A percentile compares a stretch with the other conserved stretches of the same genome.
These are phyloP conservation scores for Omphalotus olearius DNA, from an alignment of 1,284 basidiomycete species.

Conservation along the genomic window DNA sequence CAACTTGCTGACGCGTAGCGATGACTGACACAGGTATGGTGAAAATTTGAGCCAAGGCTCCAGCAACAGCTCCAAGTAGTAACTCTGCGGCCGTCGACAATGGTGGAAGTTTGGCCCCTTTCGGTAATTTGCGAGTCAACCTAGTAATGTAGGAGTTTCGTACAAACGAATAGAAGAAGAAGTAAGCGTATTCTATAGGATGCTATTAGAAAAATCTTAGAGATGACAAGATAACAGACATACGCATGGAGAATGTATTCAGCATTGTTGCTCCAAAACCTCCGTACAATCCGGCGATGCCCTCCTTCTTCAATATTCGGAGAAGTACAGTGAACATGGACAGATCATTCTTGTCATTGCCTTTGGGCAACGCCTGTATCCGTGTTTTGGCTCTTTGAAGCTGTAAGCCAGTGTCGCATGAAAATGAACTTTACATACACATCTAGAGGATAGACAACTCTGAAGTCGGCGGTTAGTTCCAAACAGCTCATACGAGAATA, in stretches of 20 bases:
- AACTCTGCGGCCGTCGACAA: conserved; percentile 84
- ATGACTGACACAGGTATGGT: conserved; percentile 98
- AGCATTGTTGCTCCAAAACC: conserved; percentile 98
- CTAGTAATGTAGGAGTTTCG: conserved; percentile 79
- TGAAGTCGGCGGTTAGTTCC: conserved; percentile 28
- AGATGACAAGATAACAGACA: conserved; percentile 29
- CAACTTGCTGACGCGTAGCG: conserved; percentile 95
- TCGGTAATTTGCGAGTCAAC: conserved; percentile 48
- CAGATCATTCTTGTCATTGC: conserved; percentile 49
- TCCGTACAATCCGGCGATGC: conserved; percentile 80
- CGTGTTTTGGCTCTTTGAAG: conserved; percentile 83
- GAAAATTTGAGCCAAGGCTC: conserved; percentile 94
- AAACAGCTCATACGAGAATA: background rate
- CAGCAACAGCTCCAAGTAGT: conserved; percentile 86
- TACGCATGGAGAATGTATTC: conserved; percentile 95
- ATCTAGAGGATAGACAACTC: conserved; percentile 94
- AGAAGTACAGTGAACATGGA: conserved; percentile 65
- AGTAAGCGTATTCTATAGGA: conserved; percentile 91
- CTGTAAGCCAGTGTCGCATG: conserved; percentile 6
- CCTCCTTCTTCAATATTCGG: conserved; percentile 76
- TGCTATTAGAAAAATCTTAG: conserved; percentile 8
- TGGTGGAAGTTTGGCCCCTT: conserved; percentile 52
- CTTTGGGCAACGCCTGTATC: conserved; percentile 75
- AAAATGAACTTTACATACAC: conserved; percentile 51
- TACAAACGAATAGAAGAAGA: conserved; percentile 97